These are phyloP conservation scores for Metarhizium album DNA, from an alignment of 2,329 filamentous ascomycete genomes.

Conservation along the genomic window DNA sequence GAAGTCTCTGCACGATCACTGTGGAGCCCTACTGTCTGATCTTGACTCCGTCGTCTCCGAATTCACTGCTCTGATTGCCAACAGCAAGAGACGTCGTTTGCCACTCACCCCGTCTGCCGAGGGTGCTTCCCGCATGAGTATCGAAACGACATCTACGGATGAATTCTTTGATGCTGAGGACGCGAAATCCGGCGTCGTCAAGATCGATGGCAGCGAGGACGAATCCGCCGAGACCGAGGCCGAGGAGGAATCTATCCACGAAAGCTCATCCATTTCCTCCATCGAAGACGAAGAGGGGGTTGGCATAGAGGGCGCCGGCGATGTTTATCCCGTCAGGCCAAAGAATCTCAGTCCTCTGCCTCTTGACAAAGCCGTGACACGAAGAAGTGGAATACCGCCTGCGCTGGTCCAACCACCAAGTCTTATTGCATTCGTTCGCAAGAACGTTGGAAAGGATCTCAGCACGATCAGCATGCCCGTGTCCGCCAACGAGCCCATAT, in stretches of 20 bases:
- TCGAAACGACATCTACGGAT: conserved; percentile 71
- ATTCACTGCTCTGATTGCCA: conserved; percentile 65
- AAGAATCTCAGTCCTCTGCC: conserved; percentile 72
- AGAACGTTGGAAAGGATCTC: conserved; percentile 96
- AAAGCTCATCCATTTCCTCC: conserved; percentile 49
- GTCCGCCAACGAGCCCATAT: conserved; percentile 86
- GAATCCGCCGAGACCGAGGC: conserved; percentile 27
- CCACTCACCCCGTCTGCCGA: conserved; percentile 40
- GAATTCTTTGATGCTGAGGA: conserved; percentile 92
- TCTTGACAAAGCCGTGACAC: conserved; percentile 49
- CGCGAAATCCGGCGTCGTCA: conserved; percentile 55
- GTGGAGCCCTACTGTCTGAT: conserved; percentile 72
- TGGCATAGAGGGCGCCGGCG: conserved; percentile 47
- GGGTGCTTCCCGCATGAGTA: conserved; percentile 45
- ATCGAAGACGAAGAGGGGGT: conserved; percentile 47
- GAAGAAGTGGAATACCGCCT: conserved; percentile 60
- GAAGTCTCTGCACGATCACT: conserved; percentile 66
- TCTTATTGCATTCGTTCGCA: conserved; percentile 85
- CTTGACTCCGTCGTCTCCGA: conserved; percentile 75
- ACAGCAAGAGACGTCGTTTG: conserved; percentile 67
- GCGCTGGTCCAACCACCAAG: conserved; percentile 76
- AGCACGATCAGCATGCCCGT: conserved; percentile 97
- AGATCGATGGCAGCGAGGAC: conserved; percentile 61
- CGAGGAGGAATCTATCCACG: conserved; percentile 17
- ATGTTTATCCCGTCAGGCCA: conserved; percentile 63